A percentile compares a stretch with the other conserved stretches of the same genome.
Evolutionary conservation across 768 basidiomycete species (phyloP).

Genomic region (Coprinopsis sp.): DNA sequence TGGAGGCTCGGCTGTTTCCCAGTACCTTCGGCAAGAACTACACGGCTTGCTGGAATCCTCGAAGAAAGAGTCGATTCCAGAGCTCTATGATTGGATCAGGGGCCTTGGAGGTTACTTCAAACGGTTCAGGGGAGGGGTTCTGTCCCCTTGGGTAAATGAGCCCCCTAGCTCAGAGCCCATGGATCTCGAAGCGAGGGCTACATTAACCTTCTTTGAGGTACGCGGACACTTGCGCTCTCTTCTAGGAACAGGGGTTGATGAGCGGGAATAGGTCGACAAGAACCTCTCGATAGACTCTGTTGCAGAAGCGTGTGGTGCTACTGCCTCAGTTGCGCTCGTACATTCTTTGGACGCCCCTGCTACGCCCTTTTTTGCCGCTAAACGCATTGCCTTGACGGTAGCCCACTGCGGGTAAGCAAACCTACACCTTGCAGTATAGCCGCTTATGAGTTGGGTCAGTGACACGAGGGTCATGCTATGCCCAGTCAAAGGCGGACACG

Average conservation of each 20-base stretch:
- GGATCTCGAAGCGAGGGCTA: conserved; percentile 82
- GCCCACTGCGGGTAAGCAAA: conserved; percentile 84
- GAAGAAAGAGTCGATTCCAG: conserved; percentile 65
- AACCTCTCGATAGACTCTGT: conserved; percentile 63
- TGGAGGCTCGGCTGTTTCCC: conserved; percentile 86
- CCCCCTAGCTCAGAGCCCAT: conserved; percentile 34
- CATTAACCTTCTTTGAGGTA: conserved; percentile 84
- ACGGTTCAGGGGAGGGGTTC: conserved; percentile 76
- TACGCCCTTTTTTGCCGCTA: conserved; percentile 78
- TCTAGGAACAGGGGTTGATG: conserved; percentile 1
- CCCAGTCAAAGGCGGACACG: conserved; percentile 63
- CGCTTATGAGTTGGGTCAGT: too few species aligned
- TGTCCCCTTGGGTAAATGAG: conserved; percentile 60
- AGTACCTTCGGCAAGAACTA: conserved; percentile 79
- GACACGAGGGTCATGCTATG: conserved; percentile 89
- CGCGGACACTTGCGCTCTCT: conserved; percentile 17
- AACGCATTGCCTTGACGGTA: conserved; percentile 74
- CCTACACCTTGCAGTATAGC: neutral
- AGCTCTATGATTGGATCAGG: conserved; percentile 71
- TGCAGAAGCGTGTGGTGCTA: conserved; percentile 79
- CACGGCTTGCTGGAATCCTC: conserved; percentile 82
- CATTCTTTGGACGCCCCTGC: conserved; percentile 82
- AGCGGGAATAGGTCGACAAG: conserved; percentile 59
- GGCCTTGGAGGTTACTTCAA: conserved; percentile 88
- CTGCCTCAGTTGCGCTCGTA: conserved; percentile 86